Evolutionary conservation across 1,139 yeast species (phyloP).

Genomic region (Ogataea hybrid): DNA sequence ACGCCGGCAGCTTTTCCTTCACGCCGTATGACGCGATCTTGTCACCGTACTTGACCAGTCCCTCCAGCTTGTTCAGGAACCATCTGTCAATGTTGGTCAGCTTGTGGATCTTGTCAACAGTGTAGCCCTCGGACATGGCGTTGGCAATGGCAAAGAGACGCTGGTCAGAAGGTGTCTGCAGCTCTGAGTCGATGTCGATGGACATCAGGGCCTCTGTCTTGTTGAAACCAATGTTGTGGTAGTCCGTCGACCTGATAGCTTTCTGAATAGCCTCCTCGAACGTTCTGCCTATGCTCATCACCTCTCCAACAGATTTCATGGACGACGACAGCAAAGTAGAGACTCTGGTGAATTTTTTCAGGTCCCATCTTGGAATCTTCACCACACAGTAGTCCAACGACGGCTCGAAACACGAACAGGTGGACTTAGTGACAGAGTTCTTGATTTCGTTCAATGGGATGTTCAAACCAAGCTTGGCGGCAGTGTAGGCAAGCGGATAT

Average conservation of each 20-base stretch:
- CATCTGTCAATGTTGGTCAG: constrained; percentile 94
- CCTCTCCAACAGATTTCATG: constrained; percentile 99
- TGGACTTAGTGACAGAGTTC: constrained; percentile 91
- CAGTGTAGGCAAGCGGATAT: constrained; percentile 96
- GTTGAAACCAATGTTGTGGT: constrained; percentile 91
- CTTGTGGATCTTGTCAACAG: constrained; percentile 90
- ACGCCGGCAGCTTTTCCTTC: constrained; percentile 59
- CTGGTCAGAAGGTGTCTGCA: constrained; percentile 95
- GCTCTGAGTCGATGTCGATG: constrained; percentile 84
- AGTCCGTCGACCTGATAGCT: constrained; percentile 95
- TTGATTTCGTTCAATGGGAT: constrained; percentile 89
- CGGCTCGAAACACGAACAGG: constrained; percentile 98
- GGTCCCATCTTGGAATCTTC: constrained; percentile 99
- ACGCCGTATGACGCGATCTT: constrained; percentile 58
- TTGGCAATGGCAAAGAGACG: constrained; percentile 96
- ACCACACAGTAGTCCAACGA: constrained; percentile 96
- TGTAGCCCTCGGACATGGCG: constrained; percentile 79
- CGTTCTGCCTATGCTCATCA: constrained; percentile 96
- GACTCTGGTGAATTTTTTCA: constrained; percentile 93
- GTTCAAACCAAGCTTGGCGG: constrained; percentile 94
- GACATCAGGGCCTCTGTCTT: constrained; percentile 85
- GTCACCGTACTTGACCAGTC: constrained; percentile 68
- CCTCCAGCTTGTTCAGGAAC: constrained; percentile 86
- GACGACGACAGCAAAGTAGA: constrained; percentile 85
- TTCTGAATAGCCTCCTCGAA: constrained; percentile 98